Base-by-base conservation (phyloP, 306 rosid genomes). In the Rosa chinensis region DNA sequence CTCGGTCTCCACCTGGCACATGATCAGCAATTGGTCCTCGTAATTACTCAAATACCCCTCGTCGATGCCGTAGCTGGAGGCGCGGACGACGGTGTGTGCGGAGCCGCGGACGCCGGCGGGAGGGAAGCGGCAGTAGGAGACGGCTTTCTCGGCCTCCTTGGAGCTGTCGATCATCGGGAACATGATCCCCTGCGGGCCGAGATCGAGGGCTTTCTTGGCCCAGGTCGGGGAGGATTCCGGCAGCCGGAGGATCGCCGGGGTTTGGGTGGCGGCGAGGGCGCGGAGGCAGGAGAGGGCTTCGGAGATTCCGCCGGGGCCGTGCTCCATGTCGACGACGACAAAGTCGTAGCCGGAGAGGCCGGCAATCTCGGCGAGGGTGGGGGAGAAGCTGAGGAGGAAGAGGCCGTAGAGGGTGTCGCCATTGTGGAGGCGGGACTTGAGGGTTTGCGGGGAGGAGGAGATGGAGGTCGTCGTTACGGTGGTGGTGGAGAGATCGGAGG, bases 171-270 rank as follows among this genome's bases (percentile, higher is more conserved):
- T 79, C 94, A 95, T 88, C 3, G 97, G 93, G 49, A 94, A 89
- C 97, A 93, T 93, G 50, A 93, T 82, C 2, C 98, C 98, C 44
- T 91, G 90, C 0, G 98, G 98, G 47, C 98, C 97, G n/a, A 93
- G 79, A 80, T 93, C 98, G 16, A 93, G 92, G 39, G 97, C 93
- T 13, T 91, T 94, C 72, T 92, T 94, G 39, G 94, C 90, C 97
- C 99, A 94, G 2, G 89, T 28, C 12, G 97, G 82, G 25, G 89
- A 82, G 44, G 83, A 76, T 45, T 93, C 94, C 0, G 97, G 98
- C 3, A 94, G 50, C 1, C 99, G 91, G 82, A 89, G 78, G 20
- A 94, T 79, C 18, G 97, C 90, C 0, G 94, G 90, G 3, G 97
- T 88, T 14, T 79, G 75, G 11, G 94, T 28, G 14, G 97, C 94